Base-by-base conservation (phyloP, 768 basidiomycete species). In the Calvatia gigantea region DNA sequence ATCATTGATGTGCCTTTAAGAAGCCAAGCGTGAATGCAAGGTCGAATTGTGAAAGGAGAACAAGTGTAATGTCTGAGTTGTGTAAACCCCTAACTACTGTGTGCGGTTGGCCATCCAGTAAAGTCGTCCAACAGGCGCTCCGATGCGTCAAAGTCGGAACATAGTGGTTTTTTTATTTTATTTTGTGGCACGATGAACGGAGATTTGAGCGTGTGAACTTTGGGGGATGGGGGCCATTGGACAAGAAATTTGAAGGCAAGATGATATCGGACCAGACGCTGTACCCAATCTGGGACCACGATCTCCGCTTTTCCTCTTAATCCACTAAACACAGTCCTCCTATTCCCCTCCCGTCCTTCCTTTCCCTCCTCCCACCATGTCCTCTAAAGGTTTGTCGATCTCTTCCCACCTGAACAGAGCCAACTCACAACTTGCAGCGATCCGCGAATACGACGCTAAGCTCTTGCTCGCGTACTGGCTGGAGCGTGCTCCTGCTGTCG, bases 371-470 rank as follows among this genome's bases (percentile, higher is more conserved):
- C 47, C 64, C 65, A 70, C 60, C 67, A 77, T 77, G 74, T 77
- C 75, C 52, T 77, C 74, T 64, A 77, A 77, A 73, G 75, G 74
- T 75, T 38, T 42, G 65, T 51, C 35, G 50, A 25, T 54, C 49
- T 29, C 33, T 44, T 31, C 51, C 52, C 46, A 17, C 43, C 17
- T 44, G 43, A 4, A 38, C 28, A 38, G 45, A 11, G 3, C 44
- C 51, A 52, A 57, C 47, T 43, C 29, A 53, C 44, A 17, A 47
- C 37, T 37, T n/a, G 39, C 60, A 78, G 78, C 78, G 63, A 96
- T 98, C 77, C 89, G 91, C 69, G 94, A 98, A 81, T 98, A 94
- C 81, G 96, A 99, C 70, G 96, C 96, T 62, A 99, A 98, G 80
- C 91, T 98, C 64, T 82, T 98, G 61, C 80, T 98, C 28, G 92